phyloP scores from a whole-genome alignment of 495 filamentous ascomycete genomes.

The Darksidea phi region DNA sequence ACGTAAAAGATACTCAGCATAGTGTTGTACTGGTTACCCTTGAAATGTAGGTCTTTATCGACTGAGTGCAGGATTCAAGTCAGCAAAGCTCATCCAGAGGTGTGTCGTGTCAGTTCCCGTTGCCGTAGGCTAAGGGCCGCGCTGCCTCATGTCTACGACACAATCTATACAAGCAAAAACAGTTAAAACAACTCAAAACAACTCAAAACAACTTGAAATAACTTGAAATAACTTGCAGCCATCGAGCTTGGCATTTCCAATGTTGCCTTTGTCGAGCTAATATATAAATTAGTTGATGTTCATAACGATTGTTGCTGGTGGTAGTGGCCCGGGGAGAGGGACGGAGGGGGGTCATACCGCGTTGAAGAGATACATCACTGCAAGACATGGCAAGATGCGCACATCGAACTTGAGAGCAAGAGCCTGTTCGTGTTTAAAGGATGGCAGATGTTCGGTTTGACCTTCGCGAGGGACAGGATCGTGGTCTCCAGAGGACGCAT shows the following conservation, averaged over 20 bases:
- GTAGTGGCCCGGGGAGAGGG: too few relatives aligned
- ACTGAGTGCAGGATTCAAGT: too few relatives aligned
- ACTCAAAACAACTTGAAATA: too few relatives aligned
- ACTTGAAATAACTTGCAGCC: slow-evolving; percentile 38
- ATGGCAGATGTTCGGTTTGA: slow-evolving; percentile 28
- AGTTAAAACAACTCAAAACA: too few relatives aligned
- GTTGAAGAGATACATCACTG: slow-evolving; percentile 48
- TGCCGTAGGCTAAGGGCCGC: too few relatives aligned
- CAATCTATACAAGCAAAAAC: too few relatives aligned
- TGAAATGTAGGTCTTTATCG: slow-evolving; percentile 50
- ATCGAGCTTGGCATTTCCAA: slow-evolving; percentile 66
- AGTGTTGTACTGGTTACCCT: slow-evolving; percentile 65
- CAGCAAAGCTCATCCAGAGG: too few relatives aligned
- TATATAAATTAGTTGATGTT: slow-evolving; percentile 46
- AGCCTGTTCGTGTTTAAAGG: slow-evolving; percentile 33
- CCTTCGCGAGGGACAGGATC: slow-evolving; percentile 8
- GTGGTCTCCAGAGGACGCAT: slow-evolving; percentile 23
- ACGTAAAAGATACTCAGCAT: slow-evolving; percentile 73
- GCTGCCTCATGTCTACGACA: too few relatives aligned
- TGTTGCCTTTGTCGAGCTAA: slow-evolving; percentile 43
- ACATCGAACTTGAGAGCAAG: slow-evolving; percentile 44
- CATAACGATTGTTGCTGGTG: too few relatives aligned
- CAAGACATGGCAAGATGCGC: slow-evolving; percentile 43
- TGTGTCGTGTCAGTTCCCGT: too few relatives aligned
- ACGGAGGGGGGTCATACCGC: too few relatives aligned